Base-by-base conservation (phyloP, 345 rosid species). In the Populus nigra region DNA sequence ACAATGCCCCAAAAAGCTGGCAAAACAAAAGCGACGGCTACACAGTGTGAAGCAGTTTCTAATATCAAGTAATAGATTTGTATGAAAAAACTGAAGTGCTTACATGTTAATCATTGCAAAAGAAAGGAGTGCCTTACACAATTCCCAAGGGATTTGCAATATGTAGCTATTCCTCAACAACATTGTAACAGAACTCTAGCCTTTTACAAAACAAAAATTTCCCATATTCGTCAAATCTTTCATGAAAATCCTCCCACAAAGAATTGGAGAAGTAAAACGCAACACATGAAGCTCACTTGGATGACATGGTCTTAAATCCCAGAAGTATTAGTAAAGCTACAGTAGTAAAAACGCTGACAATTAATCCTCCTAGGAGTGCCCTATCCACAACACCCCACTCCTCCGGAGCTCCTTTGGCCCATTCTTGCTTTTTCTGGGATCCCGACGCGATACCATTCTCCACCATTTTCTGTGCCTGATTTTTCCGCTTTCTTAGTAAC, bases 311-410 rank as follows among this genome's bases (percentile, higher is more conserved):
- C 79, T 84, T 65, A 71, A 72, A 85, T 8, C 90, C 89, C 18
- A 93, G 75, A 81, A 84, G 86, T 36, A 91, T 59, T 8, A 90
- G 38, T 71, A 89, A 41, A 73, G 88, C 89, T 55, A 87, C 63
- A 76, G 89, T 84, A 50, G 89, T 84, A 29, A 91, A 75, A 68
- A 88, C 75, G 86, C 92, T 88, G 78, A 92, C 76, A 66, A 90
- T 41, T 71, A 91, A 84, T 79, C 99, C 96, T 77, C 88, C 91
- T 31, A 93, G 33, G 70, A 93, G 89, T 78, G 86, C 88, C 77
- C 78, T 86, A 75, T 91, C 96, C 29, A 90, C 72, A 9, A 75
- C 47, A 59, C 87, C 86, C 94, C 90, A 91, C 12, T 82, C 57
- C 15, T 75, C 72, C 68, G 29, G 59, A 38, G 75, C 73, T 79